Percentiles rank a stretch among this genome's conserved stretches.
phyloP scores from a whole-genome alignment of 2,329 filamentous ascomycete species.

The Scorias spongiosa region DNA sequence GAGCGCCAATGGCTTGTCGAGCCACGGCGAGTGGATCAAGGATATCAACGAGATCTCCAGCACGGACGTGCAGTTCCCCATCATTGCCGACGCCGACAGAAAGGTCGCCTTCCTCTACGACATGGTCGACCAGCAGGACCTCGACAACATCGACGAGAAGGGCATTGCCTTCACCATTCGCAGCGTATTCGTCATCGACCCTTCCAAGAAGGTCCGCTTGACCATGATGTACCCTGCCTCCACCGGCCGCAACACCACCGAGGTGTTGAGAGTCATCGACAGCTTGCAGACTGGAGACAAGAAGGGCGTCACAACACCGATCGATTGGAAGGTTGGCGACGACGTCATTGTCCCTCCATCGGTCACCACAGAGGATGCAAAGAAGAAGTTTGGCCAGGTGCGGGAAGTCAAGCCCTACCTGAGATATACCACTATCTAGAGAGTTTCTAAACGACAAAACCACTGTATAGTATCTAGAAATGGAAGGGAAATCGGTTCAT shows the following conservation, averaged over 20 bases:
- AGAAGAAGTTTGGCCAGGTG: slow-evolving; percentile 69
- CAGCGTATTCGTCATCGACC: slow-evolving; percentile 88
- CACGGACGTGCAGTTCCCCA: slow-evolving; percentile 32
- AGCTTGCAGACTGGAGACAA: slow-evolving; percentile 57
- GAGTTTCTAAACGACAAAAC: neutral
- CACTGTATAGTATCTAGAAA: no score
- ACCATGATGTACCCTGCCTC: slow-evolving; percentile 88
- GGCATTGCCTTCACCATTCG: slow-evolving; percentile 81
- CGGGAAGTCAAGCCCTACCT: slow-evolving; percentile 52
- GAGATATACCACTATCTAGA: slow-evolving; percentile 44
- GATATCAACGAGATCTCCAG: slow-evolving; percentile 42
- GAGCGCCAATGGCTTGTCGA: slow-evolving; percentile 67
- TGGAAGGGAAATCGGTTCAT: no score
- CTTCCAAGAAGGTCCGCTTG: slow-evolving; percentile 80
- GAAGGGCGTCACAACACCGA: slow-evolving; percentile 53
- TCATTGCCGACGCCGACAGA: slow-evolving; percentile 35
- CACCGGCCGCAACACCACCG: slow-evolving; percentile 50
- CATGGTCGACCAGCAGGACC: slow-evolving; percentile 26
- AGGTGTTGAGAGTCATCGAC: slow-evolving; percentile 44
- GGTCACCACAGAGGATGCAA: slow-evolving; percentile 71
- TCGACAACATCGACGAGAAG: slow-evolving; percentile 20
- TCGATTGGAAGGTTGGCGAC: slow-evolving; percentile 79
- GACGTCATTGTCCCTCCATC: slow-evolving; percentile 83
- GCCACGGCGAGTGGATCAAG: slow-evolving; percentile 78
- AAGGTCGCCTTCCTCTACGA: slow-evolving; percentile 34